Base-by-base conservation (phyloP, 805 yeast genomes). In the Candida nemodendra region DNA sequence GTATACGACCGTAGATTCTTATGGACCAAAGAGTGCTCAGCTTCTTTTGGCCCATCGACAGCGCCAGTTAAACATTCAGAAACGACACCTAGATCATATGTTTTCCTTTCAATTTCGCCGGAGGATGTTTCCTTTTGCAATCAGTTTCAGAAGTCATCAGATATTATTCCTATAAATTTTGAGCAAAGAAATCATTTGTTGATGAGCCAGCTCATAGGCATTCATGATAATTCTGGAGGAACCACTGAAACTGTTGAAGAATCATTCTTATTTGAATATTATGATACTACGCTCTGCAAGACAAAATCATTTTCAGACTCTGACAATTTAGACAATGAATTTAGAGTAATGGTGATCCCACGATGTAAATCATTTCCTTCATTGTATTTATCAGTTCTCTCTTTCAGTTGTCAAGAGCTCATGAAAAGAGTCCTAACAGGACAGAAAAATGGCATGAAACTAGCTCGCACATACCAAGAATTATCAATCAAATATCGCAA, bases 401-500 rank as follows among this genome's bases (percentile, higher is more conserved):
- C 58, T 7, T 8, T 8, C 27, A 51, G 19, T 39, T 52, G 4
- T 42, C 57, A 6, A 39, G 49, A 26, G 56, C 51, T 38, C 33
- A 54, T 37, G 12, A 14, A 39, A 38, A 18, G 27, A 26, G 17
- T 24, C 24, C 9, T 8, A 21, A 21, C 24, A 9, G 16, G 16
- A 13, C 6, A 27, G 5, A 9, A 16, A 7, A 36, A 32, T 18
- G 24, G 41, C 14, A 9, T 9, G n/a, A 9, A 12, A 9, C n/a
- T 34, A 9, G 22, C 36, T 3, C 30, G 13, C 9, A 27, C 36
- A 14, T 42, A 35, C 27, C 27, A 41, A 23, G 32, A 44, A 2
- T 8, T 36, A 3, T 34, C 44, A 27, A 27, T 50, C 8, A 50
- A 45, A 26, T 56, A 54, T 27, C 57, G 57, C 32, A 56, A 57